These are phyloP conservation scores for Chlorella sp. DNA, from an alignment of 139 green algal genomes.

Conservation along the genomic window DNA sequence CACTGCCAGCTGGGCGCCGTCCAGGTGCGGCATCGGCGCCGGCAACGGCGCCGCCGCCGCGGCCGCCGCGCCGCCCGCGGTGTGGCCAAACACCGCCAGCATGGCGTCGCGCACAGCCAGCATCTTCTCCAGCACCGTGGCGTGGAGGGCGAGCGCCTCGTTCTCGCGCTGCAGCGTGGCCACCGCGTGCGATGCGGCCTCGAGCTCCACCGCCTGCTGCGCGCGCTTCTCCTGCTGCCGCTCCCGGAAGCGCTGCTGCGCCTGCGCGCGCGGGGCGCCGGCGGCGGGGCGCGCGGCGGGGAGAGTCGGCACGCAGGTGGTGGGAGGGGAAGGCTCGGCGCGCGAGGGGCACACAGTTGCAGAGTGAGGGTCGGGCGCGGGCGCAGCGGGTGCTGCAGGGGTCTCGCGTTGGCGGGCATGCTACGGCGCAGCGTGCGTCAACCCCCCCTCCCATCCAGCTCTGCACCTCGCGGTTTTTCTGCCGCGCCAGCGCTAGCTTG, in stretches of 20 bases:
- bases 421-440: too few relatives aligned
- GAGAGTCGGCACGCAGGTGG: too few relatives aligned
- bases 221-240: constrained; percentile 6
- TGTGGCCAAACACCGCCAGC: background rate
- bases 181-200: background rate
- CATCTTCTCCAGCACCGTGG: constrained; percentile 2
- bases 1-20: background rate
- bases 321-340: too few relatives aligned
- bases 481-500: constrained; percentile 1
- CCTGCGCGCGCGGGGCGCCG: too few relatives aligned
- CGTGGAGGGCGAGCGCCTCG: background rate
- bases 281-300: too few relatives aligned
- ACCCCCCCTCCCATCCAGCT: too few relatives aligned
- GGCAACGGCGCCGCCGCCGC: background rate
- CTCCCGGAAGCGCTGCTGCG: constrained; percentile 30
- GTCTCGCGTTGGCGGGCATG: too few relatives aligned
- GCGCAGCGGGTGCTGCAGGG: too few relatives aligned
- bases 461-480: constrained; percentile 24
- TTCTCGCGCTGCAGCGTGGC: background rate
- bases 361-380: too few relatives aligned
- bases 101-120: constrained; percentile 28
- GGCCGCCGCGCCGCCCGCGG: background rate
- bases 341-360: too few relatives aligned
- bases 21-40: background rate
- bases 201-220: constrained; percentile 1